Evolutionary conservation across 1,284 basidiomycete genomes (phyloP), one percentile per base, ranked within the genome.

Genomic region (Puccinia coronata): DNA sequence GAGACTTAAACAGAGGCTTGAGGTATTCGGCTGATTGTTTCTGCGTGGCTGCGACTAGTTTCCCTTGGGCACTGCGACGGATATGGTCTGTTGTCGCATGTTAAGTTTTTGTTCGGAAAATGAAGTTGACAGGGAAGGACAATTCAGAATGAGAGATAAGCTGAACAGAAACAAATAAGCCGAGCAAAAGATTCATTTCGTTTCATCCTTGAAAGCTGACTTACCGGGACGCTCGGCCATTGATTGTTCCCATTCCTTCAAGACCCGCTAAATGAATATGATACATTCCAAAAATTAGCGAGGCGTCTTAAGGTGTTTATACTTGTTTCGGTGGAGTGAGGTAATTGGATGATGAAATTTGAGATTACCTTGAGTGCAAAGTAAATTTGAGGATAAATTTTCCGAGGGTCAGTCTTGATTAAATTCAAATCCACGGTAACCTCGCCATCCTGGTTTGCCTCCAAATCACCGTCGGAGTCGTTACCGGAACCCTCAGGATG

Each of bases 311-410:
- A n/a, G n/a, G n/a, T n/a, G n/a, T n/a, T n/a, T n/a, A n/a, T n/a
- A n/a, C n/a, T n/a, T n/a, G n/a, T n/a, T n/a, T n/a, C n/a, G n/a
- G n/a, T n/a, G n/a, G n/a, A n/a, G n/a, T n/a, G 23, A 3, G 57
- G 51, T 5, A 55, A 23, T n/a, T 1, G n/a, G 9, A 12, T 31
- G 28, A 39, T 20, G 49, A 25, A 28, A n/a, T n/a, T n/a, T n/a
- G n/a, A n/a, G 12, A 16, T 43, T 61, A 87, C 87, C 85, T 99
- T 99, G 82, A 99, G 88, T 1, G 95, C 95, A 86, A 96, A 96
- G 86, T 99, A 99, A 82, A 99, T 97, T 84, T 98, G 89, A 0
- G 97, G 97, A 86, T 99, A 98, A 34, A 99, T 88, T 87, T 93
- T 97, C 87, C 96, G 93, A n/a, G 94, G 93, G 86, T 98, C 93